Conservation (phyloP, 805 yeast genomes). For the Candida argentea region DNA sequence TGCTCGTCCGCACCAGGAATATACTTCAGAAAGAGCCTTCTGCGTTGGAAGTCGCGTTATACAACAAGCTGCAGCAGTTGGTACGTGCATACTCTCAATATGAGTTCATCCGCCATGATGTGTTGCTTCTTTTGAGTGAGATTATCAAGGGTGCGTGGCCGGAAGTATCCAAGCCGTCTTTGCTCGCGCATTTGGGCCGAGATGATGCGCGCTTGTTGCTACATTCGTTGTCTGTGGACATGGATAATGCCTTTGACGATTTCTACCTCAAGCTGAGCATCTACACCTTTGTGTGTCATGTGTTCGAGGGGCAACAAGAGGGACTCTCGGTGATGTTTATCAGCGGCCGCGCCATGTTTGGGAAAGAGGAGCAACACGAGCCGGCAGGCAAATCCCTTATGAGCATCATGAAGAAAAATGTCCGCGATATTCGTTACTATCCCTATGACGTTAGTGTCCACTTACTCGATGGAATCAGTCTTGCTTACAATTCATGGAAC, state of each 20-base stretch:
- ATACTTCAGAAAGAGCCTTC: constrained; percentile 43
- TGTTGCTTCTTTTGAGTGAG: constrained; percentile 47
- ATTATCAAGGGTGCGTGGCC: constrained; percentile 50
- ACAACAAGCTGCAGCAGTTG: constrained; percentile 43
- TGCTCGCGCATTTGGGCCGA: constrained; percentile 73
- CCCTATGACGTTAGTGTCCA: constrained; percentile 60
- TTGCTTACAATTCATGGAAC: constrained; percentile 73
- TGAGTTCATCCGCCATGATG: constrained; percentile 35
- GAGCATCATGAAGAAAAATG: constrained; percentile 44
- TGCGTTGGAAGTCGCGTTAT: constrained; percentile 53
- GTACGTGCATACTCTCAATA: constrained; percentile 48
- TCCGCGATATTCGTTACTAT: constrained; percentile 39
- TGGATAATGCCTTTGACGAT: constrained; percentile 47
- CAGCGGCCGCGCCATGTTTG: constrained; percentile 46
- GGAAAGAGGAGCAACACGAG: constrained; percentile 14
- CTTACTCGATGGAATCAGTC: constrained; percentile 60
- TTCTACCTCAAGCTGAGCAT: constrained; percentile 42
- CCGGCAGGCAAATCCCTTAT: constrained; percentile 34
- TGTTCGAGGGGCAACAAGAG: constrained; percentile 64
- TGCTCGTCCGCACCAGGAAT: constrained; percentile 49
- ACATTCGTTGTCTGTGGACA: constrained; percentile 48
- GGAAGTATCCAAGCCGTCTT: constrained; percentile 55
- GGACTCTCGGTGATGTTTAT: constrained; percentile 65
- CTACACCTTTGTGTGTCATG: constrained; percentile 56
- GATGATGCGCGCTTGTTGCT: constrained; percentile 50